Base-by-base conservation (phyloP, 2,329 filamentous ascomycete species). In the Pseudogymnoascus verrucosus region DNA sequence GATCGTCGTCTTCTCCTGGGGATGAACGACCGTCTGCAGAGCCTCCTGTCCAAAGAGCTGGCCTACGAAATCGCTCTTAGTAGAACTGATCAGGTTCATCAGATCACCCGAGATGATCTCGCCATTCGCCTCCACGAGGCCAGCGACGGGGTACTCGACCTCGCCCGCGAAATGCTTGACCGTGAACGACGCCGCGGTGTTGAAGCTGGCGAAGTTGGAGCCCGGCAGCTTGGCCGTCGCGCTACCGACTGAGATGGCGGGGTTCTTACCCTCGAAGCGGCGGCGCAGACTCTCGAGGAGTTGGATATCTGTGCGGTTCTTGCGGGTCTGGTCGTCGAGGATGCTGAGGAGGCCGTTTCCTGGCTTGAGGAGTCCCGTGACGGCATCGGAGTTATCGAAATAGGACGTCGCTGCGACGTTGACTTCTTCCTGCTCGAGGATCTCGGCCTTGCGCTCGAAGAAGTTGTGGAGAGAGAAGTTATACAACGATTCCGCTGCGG, bases 1-100 rank as follows among this genome's bases (percentile, higher is more conserved):
- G 66, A 99, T 93, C 0, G 95, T 91, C 0, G 86, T 88, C 70
- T 86, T 89, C 76, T 99, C 95, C 69, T 92, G 88, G 0, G 95
- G 95, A 73, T 99, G 95, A n/a, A 91, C 87, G 31, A 97, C 85
- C 6, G 93, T 96, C 74, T 96, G 91, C 42, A 99, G 78, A 10
- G 91, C 93, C 72, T 97, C 93, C 75, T 98, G 95, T n/a, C 93
- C 93, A 70, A 99, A 98, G 1, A 99, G 84, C 60, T 93, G 89
- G 34, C 88, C 82, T 14, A 99, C 87, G 69, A 99, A 99, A 42
- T 90, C 85, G 74, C 90, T 96, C 77, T 90, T 93, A 64, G 91
- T 93, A 4, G 87, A 87, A 71, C 89, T 90, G 76, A 99, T 89
- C 70, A 99, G 83, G 76, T 96, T 97, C 82, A 99, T 91, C 70